Conservation (phyloP, 2,329 filamentous ascomycete genomes). For the Apiospora kogelbergensis region DNA sequence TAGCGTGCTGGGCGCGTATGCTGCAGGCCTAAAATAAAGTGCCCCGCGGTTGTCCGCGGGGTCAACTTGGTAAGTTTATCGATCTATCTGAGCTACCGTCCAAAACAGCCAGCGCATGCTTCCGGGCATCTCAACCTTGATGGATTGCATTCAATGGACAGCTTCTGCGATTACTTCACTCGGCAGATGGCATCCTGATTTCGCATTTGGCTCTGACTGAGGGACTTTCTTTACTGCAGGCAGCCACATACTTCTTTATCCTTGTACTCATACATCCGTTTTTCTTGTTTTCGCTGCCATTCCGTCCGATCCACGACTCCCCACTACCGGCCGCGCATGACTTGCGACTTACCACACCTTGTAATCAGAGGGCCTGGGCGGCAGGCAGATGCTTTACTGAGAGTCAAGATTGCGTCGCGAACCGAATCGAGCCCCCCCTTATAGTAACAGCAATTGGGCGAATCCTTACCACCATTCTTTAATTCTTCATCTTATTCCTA, state of each 20-base stretch:
- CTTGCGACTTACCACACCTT: slow-evolving; percentile 3
- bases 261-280: neutral
- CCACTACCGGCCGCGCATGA: neutral
- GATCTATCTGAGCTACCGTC: neutral
- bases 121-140: neutral
- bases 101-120: neutral
- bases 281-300: neutral
- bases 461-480: slow-evolving; percentile 2
- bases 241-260: slow-evolving; percentile 1
- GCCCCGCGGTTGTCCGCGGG: neutral
- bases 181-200: neutral
- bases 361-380: slow-evolving; percentile 5
- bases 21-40: neutral
- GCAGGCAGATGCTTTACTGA: slow-evolving; percentile 1
- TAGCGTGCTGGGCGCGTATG: neutral
- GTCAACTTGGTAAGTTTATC: neutral
- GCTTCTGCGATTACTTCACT: neutral
- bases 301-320: neutral
- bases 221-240: neutral
- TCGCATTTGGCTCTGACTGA: neutral
- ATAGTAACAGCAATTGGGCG: neutral
- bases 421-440: neutral
- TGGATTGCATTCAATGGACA: neutral
- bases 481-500: slow-evolving; percentile 14
- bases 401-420: slow-evolving; percentile 6